Conservation (phyloP, 2,329 filamentous ascomycete species). For the Stemphylium lycopersici region DNA sequence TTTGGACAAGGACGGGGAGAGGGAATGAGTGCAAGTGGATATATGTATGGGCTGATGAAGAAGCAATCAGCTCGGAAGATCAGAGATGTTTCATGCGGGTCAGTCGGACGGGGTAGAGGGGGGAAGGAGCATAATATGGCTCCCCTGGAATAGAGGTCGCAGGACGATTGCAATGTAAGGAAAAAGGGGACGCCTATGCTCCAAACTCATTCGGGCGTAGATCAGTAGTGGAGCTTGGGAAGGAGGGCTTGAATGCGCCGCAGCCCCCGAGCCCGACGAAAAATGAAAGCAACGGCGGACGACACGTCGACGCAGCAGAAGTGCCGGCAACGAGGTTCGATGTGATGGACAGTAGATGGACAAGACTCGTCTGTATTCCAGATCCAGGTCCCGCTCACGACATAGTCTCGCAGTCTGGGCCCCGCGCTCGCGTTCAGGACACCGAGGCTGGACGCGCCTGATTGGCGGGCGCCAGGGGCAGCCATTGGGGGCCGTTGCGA, state of each 20-base stretch:
- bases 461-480: slow-evolving; percentile 7
- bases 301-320: not conserved
- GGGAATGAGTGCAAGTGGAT: slow-evolving; percentile 8
- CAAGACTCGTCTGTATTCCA: too few species aligned
- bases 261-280: slow-evolving; percentile 13
- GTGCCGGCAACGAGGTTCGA: not conserved
- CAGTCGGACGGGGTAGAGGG: slow-evolving; percentile 19
- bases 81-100: slow-evolving; percentile 36
- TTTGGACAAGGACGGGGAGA: slow-evolving; percentile 9
- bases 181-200: slow-evolving; percentile 36
- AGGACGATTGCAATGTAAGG: slow-evolving; percentile 28
- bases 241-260: slow-evolving; percentile 11
- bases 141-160: slow-evolving; percentile 21
- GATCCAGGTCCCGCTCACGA: not conserved
- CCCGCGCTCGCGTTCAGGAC: slow-evolving; percentile 10
- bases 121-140: slow-evolving; percentile 37
- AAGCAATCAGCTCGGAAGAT: slow-evolving; percentile 19
- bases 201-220: slow-evolving; percentile 25
- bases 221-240: slow-evolving; percentile 20
- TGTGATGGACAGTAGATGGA: too few species aligned
- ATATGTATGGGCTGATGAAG: slow-evolving; percentile 17
- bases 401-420: not conserved
- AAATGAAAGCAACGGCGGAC: not conserved
- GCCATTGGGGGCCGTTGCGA: not conserved
- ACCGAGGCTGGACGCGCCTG: slow-evolving; percentile 7